These are phyloP conservation scores for Vigna angularis DNA, from an alignment of 306 rosid genomes.

Conservation along the genomic window DNA sequence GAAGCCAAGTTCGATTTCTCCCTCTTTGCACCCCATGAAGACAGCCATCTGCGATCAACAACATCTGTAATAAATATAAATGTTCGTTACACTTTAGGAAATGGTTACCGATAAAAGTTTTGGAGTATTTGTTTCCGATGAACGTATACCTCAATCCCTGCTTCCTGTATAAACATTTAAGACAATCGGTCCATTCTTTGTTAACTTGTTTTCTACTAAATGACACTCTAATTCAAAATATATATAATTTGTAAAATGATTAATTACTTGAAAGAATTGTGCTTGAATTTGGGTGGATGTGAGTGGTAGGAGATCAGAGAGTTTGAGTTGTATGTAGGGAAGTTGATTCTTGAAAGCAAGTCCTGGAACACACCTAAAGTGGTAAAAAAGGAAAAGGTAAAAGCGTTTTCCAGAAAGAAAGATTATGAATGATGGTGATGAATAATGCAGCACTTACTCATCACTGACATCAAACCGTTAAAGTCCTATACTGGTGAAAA, in stretches of 20 bases:
- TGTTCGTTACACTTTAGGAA: not conserved
- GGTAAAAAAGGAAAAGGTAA: not conserved
- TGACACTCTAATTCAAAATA: too few relatives aligned
- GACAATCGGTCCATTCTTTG: too few relatives aligned
- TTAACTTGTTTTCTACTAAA: too few relatives aligned
- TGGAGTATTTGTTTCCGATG: not conserved
- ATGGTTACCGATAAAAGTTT: not conserved
- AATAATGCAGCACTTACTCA: constrained; percentile 52
- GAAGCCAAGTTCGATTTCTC: constrained; percentile 91
- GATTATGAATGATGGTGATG: too few relatives aligned
- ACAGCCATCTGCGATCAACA: constrained; percentile 61
- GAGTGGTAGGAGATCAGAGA: constrained; percentile 56
- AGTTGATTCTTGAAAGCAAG: constrained; percentile 57
- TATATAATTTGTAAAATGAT: too few relatives aligned
- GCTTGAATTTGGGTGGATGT: constrained; percentile 59
- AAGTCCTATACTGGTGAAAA: constrained; percentile 54
- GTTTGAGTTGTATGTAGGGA: constrained; percentile 63
- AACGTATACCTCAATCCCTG: constrained; percentile 75
- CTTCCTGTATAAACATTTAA: constrained; percentile 54
- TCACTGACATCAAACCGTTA: constrained; percentile 54
- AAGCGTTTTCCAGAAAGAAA: not conserved
- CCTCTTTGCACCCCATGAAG: constrained; percentile 82
- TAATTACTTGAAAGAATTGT: constrained; percentile 61
- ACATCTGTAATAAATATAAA: not conserved
- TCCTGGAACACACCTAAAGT: constrained; percentile 73